Conservation (phyloP, 257 asterid genomes). For the Gynochthodes officinalis region DNA sequence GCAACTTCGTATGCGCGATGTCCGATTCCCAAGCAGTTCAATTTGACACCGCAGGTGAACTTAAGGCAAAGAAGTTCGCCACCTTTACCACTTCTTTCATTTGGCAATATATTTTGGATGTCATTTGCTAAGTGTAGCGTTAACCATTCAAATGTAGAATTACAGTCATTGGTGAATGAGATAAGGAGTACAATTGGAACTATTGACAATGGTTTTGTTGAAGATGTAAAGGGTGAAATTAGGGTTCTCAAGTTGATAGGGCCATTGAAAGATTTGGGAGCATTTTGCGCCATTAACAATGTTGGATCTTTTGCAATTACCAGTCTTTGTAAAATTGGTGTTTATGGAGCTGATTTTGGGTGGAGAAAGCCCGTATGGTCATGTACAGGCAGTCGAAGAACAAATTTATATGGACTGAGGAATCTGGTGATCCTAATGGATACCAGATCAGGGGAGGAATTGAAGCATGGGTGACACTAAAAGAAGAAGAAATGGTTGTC, state of each 20-base stretch:
- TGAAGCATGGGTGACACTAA: not conserved
- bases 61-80: not conserved
- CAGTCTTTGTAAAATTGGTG: not conserved
- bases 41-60: not conserved
- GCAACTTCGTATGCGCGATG: not conserved
- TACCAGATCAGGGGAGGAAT: slow-evolving; percentile 4
- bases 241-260: not conserved
- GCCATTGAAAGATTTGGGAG: not conserved
- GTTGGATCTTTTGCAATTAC: not conserved
- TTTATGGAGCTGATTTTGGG: not conserved
- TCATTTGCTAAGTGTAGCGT: not conserved
- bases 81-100: not conserved
- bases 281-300: not conserved
- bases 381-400: not conserved
- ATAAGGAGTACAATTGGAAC: not conserved
- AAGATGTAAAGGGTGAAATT: not conserved
- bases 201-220: not conserved
- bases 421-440: slow-evolving; percentile 7
- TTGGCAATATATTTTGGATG: slow-evolving; percentile 7
- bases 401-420: not conserved
- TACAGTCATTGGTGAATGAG: not conserved
- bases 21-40: not conserved
- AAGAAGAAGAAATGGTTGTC: slow-evolving; percentile 3
- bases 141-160: not conserved
- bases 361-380: slow-evolving; percentile 11